These are phyloP conservation scores for Scleroderma citrinum DNA, from an alignment of 768 basidiomycete genomes.

Conservation along the genomic window DNA sequence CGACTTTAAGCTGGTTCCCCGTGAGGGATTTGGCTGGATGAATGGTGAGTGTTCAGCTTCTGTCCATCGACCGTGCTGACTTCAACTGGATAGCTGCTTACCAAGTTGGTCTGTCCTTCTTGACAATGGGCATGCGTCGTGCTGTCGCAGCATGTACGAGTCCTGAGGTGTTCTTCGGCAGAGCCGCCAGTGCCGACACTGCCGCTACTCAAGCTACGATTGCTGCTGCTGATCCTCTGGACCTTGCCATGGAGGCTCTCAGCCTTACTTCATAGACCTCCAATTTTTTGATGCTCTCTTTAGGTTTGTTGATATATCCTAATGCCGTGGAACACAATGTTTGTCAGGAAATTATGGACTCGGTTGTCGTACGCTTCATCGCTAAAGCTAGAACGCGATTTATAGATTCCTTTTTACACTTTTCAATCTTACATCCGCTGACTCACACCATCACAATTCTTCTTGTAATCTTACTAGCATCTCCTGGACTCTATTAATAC, in stretches of 20 bases:
- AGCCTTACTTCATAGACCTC: constrained; percentile 15
- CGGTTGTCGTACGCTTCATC: too few relatives aligned
- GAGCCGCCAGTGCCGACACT: constrained; percentile 29
- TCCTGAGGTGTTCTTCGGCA: constrained; percentile 83
- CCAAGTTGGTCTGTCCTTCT: constrained; percentile 92
- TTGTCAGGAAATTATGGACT: too few relatives aligned
- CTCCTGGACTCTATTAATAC: too few relatives aligned
- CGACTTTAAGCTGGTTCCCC: constrained; percentile 96
- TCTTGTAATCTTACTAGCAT: too few relatives aligned
- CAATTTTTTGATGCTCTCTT: neutral
- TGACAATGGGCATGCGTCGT: constrained; percentile 90
- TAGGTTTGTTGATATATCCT: too few relatives aligned
- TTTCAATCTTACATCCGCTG: too few relatives aligned
- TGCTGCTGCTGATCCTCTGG: constrained; percentile 49
- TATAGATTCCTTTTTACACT: too few relatives aligned
- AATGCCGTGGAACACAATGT: too few relatives aligned
- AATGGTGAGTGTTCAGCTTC: constrained; percentile 52
- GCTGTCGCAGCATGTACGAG: constrained; percentile 94
- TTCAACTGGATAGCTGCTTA: constrained; percentile 62
- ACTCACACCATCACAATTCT: too few relatives aligned
- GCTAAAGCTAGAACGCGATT: too few relatives aligned
- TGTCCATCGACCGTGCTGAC: neutral
- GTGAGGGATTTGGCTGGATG: constrained; percentile 99
- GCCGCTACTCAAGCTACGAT: constrained; percentile 31
- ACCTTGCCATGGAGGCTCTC: constrained; percentile 58